Percentiles rank a stretch among this genome's conserved stretches.
Conservation (phyloP, 345 rosid genomes). For the Populus simonii region DNA sequence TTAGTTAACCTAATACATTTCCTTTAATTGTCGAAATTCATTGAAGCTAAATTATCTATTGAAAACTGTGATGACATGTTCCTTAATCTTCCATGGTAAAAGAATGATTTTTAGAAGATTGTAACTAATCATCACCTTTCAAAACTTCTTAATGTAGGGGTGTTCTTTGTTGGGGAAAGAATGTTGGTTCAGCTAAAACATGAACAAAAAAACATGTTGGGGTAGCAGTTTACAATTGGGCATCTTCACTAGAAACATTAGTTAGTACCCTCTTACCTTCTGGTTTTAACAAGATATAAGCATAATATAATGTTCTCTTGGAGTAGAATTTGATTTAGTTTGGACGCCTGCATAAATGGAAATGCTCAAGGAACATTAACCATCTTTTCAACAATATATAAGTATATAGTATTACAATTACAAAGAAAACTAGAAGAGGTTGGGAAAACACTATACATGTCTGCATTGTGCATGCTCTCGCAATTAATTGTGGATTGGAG, state of each 20-base stretch:
- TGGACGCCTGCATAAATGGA: not conserved
- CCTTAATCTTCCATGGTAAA: not conserved
- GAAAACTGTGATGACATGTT: not conserved
- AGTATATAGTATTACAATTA: not conserved
- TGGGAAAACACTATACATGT: too few relatives aligned
- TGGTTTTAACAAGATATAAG: not conserved
- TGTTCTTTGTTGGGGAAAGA: slow-evolving; percentile 68
- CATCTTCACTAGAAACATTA: slow-evolving; percentile 65
- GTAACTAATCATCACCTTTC: not conserved
- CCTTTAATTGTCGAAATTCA: not conserved
- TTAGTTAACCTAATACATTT: not conserved
- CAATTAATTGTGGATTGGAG: too few relatives aligned
- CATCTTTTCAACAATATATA: not conserved
- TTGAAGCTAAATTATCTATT: not conserved
- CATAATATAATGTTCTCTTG: not conserved
- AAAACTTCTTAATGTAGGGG: slow-evolving; percentile 32
- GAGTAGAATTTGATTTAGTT: not conserved
- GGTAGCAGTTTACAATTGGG: slow-evolving; percentile 57
- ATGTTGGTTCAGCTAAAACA: slow-evolving; percentile 47
- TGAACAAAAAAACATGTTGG: slow-evolving; percentile 60
- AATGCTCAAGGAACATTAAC: not conserved
- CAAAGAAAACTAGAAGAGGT: too few relatives aligned
- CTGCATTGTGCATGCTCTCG: too few relatives aligned
- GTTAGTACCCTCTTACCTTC: slow-evolving; percentile 34
- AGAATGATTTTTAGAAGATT: not conserved